Conservation (phyloP, 352 stramenopile genomes). For the Globisporangium nodosum region DNA sequence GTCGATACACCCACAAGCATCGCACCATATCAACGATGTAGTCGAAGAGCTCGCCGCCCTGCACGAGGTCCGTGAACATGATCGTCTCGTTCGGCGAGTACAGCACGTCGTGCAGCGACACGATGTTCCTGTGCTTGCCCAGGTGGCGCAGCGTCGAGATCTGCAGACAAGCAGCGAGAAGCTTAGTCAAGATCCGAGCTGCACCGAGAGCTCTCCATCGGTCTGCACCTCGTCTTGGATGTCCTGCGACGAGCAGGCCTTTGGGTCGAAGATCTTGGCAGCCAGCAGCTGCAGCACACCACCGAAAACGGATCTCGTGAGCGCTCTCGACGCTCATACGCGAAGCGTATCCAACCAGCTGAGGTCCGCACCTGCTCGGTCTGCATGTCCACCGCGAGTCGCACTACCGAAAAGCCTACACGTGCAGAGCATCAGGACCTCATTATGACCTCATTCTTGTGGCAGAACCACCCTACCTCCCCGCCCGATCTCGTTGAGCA, state of each 20-base stretch:
- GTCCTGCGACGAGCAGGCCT: slow-evolving; percentile 41
- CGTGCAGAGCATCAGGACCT: background rate
- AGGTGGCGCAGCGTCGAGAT: slow-evolving; percentile 58
- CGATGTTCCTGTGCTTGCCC: slow-evolving; percentile 58
- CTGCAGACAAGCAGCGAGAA: slow-evolving; percentile 11
- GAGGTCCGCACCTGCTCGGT: slow-evolving; percentile 28
- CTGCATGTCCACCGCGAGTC: slow-evolving; percentile 49
- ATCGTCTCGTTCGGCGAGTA: slow-evolving; percentile 60
- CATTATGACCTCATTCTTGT: background rate
- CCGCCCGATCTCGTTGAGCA: slow-evolving; percentile 62
- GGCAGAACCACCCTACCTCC: slow-evolving; percentile 27
- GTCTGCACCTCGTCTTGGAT: slow-evolving; percentile 50
- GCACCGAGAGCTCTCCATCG: no score
- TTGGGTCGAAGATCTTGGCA: slow-evolving; percentile 74
- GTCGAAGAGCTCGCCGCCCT: slow-evolving; percentile 75
- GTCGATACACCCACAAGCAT: background rate
- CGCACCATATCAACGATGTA: slow-evolving; percentile 46
- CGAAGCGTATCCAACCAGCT: slow-evolving; percentile 2
- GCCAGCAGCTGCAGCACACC: slow-evolving; percentile 28
- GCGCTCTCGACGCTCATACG: background rate
- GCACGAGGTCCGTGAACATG: slow-evolving; percentile 74
- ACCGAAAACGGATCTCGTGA: background rate
- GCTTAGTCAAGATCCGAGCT: no score
- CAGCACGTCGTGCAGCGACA: slow-evolving; percentile 66
- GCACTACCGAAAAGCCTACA: slow-evolving; percentile 62